Evolutionary conservation across 2,329 filamentous ascomycete genomes (phyloP).

Genomic region (Fusarium longipes): DNA sequence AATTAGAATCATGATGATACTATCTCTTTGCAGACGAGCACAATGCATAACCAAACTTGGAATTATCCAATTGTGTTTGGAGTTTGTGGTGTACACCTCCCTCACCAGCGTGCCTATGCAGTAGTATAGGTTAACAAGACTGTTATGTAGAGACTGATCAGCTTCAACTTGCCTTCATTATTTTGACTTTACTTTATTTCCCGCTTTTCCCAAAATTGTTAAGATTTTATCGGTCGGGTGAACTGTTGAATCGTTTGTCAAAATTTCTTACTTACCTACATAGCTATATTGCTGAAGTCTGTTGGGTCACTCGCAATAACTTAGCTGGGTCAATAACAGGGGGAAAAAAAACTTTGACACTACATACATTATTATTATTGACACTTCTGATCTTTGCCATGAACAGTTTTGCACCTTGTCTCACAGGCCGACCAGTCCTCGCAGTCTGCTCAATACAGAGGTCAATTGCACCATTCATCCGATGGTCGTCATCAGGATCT

Average conservation of each 20-base stretch:
- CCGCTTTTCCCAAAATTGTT: too few species aligned
- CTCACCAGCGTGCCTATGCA: background rate
- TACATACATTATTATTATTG: background rate
- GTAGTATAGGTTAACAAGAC: background rate
- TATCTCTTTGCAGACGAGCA: background rate
- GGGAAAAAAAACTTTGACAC: background rate
- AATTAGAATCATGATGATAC: background rate
- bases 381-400: conserved; percentile 1
- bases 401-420: conserved; percentile 1
- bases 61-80: background rate
- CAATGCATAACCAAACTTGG: background rate
- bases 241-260: background rate
- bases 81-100: background rate
- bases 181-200: background rate
- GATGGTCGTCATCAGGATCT: conserved; percentile 68
- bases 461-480: background rate
- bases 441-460: background rate
- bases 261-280: background rate
- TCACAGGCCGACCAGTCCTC: background rate
- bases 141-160: background rate
- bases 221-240: background rate
- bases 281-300: background rate
- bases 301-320: background rate
- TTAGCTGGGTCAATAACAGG: background rate
- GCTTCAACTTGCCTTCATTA: background rate